These are phyloP conservation scores for Ananas comosus DNA, from an alignment of 176 grass and related monocot species.

Conservation along the genomic window DNA sequence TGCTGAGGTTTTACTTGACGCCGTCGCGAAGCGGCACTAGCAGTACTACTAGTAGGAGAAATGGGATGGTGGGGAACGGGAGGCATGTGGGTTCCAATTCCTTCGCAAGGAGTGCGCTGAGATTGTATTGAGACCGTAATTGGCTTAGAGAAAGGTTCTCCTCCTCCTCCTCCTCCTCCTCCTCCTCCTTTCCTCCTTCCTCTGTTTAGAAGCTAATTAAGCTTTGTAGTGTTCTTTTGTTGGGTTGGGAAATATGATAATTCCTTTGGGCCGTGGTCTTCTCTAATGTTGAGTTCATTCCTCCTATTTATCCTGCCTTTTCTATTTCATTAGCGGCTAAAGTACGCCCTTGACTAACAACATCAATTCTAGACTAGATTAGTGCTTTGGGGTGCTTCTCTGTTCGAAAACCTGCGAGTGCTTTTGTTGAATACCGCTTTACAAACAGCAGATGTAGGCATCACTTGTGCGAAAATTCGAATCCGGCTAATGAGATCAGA, in stretches of 20 bases:
- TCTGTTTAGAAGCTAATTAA: constrained; percentile 16
- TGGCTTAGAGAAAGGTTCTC: constrained; percentile 9
- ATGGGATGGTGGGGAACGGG: constrained; percentile 44
- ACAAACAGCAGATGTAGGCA: too few species aligned
- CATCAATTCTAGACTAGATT: too few species aligned
- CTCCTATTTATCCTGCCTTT: too few species aligned
- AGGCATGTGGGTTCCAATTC: constrained; percentile 54
- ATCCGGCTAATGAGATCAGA: too few species aligned
- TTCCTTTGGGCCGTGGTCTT: background rate
- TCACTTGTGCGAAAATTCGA: too few species aligned
- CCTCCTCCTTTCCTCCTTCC: background rate
- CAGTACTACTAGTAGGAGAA: constrained; percentile 31
- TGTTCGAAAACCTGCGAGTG: too few species aligned
- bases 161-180: background rate
- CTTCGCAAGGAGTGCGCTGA: constrained; percentile 75
- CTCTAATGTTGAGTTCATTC: background rate
- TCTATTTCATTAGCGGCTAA: too few species aligned
- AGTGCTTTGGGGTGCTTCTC: too few species aligned
- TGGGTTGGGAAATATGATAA: constrained; percentile 1
- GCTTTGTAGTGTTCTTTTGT: constrained; percentile 14
- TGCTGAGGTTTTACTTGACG: constrained; percentile 94
- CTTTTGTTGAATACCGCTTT: too few species aligned
- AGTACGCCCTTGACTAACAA: too few species aligned
- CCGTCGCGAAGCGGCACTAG: constrained; percentile 57
- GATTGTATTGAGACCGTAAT: constrained; percentile 39